Evolutionary conservation across 2,329 filamentous ascomycete species (phyloP).

Genomic region (Neonectria faginata): DNA sequence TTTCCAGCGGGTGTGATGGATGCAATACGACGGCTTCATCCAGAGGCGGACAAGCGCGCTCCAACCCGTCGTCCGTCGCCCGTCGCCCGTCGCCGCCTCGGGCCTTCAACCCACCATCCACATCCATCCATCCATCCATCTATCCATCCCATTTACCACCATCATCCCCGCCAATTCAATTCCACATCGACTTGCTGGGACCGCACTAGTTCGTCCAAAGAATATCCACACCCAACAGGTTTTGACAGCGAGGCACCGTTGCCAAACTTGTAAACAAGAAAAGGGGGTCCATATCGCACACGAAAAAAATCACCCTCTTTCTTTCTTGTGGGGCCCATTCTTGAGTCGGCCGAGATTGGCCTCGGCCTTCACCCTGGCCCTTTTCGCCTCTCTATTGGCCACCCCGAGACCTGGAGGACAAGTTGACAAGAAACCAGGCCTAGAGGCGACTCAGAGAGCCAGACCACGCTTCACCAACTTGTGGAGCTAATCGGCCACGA

Average conservation of each 20-base stretch:
- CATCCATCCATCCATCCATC: too few relatives aligned
- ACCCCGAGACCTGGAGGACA: conserved; percentile 9
- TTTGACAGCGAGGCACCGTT: conserved; percentile 23
- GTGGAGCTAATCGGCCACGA: conserved; percentile 33
- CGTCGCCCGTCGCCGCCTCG: conserved; percentile 26
- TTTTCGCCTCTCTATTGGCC: conserved; percentile 21
- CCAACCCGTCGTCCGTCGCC: conserved; percentile 30
- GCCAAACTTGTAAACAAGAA: conserved; percentile 13
- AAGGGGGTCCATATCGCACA: conserved; percentile 18
- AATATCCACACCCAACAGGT: conserved; percentile 1
- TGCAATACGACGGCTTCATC: conserved; percentile 35
- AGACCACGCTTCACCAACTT: conserved; percentile 23
- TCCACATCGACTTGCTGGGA: conserved; percentile 34
- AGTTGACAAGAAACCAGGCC: conserved; percentile 4
- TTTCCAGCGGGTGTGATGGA: conserved; percentile 38
- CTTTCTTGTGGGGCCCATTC: conserved; percentile 23
- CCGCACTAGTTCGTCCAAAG: conserved; percentile 27
- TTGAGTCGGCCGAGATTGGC: conserved; percentile 34
- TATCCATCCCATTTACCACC: conserved; percentile 5
- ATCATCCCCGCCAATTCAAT: conserved; percentile 22
- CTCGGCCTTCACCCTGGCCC: conserved; percentile 32
- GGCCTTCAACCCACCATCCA: conserved; percentile 31
- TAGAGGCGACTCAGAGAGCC: conserved; percentile 1
- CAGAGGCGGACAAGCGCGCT: conserved; percentile 41
- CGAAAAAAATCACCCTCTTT: conserved; percentile 18